phyloP scores from a whole-genome alignment of 345 rosid species.

The Theobroma cacao region DNA sequence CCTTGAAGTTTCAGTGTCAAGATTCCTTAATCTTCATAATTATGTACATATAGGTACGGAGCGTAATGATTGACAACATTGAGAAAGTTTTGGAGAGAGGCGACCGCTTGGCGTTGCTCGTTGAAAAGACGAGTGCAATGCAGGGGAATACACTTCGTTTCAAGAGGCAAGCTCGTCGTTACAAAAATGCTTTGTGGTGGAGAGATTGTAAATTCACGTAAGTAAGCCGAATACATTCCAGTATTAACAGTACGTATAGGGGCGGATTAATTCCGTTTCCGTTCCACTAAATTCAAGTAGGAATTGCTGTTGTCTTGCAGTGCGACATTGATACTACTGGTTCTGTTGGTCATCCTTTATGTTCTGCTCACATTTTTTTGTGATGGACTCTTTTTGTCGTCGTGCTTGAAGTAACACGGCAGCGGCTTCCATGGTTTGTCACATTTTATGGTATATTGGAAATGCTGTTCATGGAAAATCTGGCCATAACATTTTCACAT shows the following conservation, averaged over 20 bases:
- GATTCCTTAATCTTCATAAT: neutral
- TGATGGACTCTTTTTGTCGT: slow-evolving; percentile 25
- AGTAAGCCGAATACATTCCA: slow-evolving; percentile 1
- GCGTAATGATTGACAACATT: slow-evolving; percentile 49
- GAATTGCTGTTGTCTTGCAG: slow-evolving; percentile 20
- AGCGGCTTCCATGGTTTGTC: neutral
- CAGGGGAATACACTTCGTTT: slow-evolving; percentile 43
- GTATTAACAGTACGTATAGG: neutral
- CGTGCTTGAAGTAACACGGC: slow-evolving; percentile 22
- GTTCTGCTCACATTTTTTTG: slow-evolving; percentile 28
- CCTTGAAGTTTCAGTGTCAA: neutral
- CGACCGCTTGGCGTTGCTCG: slow-evolving; percentile 42
- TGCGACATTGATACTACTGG: slow-evolving; percentile 20
- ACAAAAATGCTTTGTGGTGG: slow-evolving; percentile 44
- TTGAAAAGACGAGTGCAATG: slow-evolving; percentile 39
- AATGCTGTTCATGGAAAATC: neutral
- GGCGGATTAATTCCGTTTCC: neutral
- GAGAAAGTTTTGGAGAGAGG: slow-evolving; percentile 51
- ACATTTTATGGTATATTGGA: neutral
- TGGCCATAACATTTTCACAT: neutral
- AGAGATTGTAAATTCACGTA: slow-evolving; percentile 45
- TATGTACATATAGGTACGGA: slow-evolving; percentile 31
- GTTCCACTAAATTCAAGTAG: neutral
- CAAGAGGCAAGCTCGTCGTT: slow-evolving; percentile 37
- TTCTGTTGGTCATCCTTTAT: slow-evolving; percentile 30